Evolutionary conservation across 2,329 filamentous ascomycete species (phyloP), one percentile per base, ranked within the genome.

Genomic region (Xylariaceae sp.): DNA sequence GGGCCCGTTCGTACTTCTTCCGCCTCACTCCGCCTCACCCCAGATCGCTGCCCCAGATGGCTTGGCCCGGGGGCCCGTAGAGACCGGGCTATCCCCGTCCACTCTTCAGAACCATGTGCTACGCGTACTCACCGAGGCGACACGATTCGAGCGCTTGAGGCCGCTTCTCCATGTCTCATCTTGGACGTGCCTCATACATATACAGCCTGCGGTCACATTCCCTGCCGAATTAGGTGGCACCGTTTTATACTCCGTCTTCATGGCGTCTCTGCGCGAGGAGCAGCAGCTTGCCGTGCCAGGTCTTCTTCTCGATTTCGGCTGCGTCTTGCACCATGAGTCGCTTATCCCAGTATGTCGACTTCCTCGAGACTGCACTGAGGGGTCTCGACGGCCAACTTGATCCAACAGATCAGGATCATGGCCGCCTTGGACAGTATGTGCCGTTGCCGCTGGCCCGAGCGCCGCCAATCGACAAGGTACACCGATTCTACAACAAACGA

Each of bases 361-460:
- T 35, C n/a, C 18, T 42, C 3, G 26, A 17, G 14, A 33, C 19
- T 15, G 33, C 38, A 26, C 29, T 37, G 32, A 44, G 40, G 19
- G 43, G 42, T 14, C 19, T 48, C 5, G 29, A 42, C 9, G 41
- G 40, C 12, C 37, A 43, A 18, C n/a, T n/a, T n/a, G n/a, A n/a
- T n/a, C n/a, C 30, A 16, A 13, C 2, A 3, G 30, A 38, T 16
- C 21, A 37, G 7, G 37, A 36, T 13, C 33, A 29, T 11, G 38
- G 45, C 13, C 24, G 15, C 12, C 21, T 45, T 11, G 12, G 21
- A 23, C 21, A 23, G 12, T 12, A 8, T 23, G 8, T 23, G 21
- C 5, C 9, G 3, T 45, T 49, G 18, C 43, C 45, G 8, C 33
- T 47, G 16, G 13, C 12, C n/a, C 31, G 33, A 7, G 19, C 39